phyloP scores from a whole-genome alignment of 2,329 filamentous ascomycete species.

The Alternaria angustiovoidea region DNA sequence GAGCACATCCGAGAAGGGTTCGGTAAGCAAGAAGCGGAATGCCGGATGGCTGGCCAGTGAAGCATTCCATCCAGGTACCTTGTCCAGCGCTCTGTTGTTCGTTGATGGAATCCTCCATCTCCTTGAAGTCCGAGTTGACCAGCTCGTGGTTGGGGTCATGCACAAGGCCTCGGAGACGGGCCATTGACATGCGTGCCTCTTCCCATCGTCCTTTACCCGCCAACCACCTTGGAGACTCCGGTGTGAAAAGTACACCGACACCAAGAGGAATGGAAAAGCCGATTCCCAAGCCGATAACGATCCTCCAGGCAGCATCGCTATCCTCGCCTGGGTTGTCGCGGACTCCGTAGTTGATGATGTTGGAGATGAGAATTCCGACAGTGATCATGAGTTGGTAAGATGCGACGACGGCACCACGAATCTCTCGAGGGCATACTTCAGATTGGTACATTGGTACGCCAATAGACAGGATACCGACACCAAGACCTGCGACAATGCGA shows the following conservation, averaged over 20 bases:
- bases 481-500: slow-evolving; percentile 54
- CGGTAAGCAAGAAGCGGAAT: slow-evolving; percentile 52
- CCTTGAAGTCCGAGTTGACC: slow-evolving; percentile 62
- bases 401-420: slow-evolving; percentile 69
- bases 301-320: slow-evolving; percentile 47
- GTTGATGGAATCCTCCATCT: slow-evolving; percentile 43
- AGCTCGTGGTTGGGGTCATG: slow-evolving; percentile 56
- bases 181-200: slow-evolving; percentile 60
- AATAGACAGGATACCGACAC: slow-evolving; percentile 59
- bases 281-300: slow-evolving; percentile 46
- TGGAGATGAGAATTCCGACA: slow-evolving; percentile 50
- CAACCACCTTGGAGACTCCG: slow-evolving; percentile 53
- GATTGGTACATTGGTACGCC: slow-evolving; percentile 73
- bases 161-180: slow-evolving; percentile 62
- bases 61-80: slow-evolving; percentile 42
- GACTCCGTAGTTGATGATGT: slow-evolving; percentile 53
- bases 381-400: slow-evolving; percentile 58
- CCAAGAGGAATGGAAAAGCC: slow-evolving; percentile 43
- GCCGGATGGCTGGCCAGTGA: slow-evolving; percentile 45
- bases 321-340: slow-evolving; percentile 49
- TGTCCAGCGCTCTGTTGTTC: slow-evolving; percentile 40
- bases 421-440: slow-evolving; percentile 68
- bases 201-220: slow-evolving; percentile 59
- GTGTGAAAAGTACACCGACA: slow-evolving; percentile 41
- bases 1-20: slow-evolving; percentile 39